Base-by-base conservation (phyloP, 108 stramenopile genomes). In the Skeletonema marinoi region DNA sequence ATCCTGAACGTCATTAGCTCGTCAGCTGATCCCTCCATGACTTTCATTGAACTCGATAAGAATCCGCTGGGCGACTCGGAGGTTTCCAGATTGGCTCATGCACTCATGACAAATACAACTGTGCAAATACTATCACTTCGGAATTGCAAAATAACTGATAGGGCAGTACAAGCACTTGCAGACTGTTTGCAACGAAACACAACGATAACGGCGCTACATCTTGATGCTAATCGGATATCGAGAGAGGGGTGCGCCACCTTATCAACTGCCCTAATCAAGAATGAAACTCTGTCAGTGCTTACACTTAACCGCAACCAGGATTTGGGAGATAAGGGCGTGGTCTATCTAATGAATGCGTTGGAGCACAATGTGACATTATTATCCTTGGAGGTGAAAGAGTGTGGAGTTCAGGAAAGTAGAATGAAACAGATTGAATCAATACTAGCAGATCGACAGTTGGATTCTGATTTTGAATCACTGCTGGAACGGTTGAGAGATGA, bases 401-500 rank as follows among this genome's bases (percentile, higher is more conserved):
- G 74, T 56, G 74, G 70, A 0, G 60, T 59, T 19, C 33, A 41
- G 25, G 38, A 54, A 63, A 32, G 17, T 32, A 12, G 68, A 70
- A 9, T 66, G 35, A 35, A 21, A 13, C 70, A 81, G 54, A 73
- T 81, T 36, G 73, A 66, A 38, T 29, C 30, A 6, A 56, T 81
- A 50, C 60, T 81, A 39, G 6, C 29, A 29, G 66, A 74, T 50
- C 73, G 80, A 32, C 68, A 68, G 31, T 66, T 81, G 32, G 73
- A 74, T 74, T 61, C 56, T 29, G 66, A 71, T 38, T 81, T 81
- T 31, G 74, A 81, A 62, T 70, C 67, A 42, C 63, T 81, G 19
- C 35, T 81, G 31, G 70, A 75, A 31, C 65, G 80, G 39, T 42
- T 81, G 35, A 32, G 35, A 32, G 80, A 81, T 66, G 80, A 81